Evolutionary conservation across 2,329 filamentous ascomycete genomes (phyloP), one percentile per base, ranked within the genome.

Genomic region (Aspergillus quadricinctus): DNA sequence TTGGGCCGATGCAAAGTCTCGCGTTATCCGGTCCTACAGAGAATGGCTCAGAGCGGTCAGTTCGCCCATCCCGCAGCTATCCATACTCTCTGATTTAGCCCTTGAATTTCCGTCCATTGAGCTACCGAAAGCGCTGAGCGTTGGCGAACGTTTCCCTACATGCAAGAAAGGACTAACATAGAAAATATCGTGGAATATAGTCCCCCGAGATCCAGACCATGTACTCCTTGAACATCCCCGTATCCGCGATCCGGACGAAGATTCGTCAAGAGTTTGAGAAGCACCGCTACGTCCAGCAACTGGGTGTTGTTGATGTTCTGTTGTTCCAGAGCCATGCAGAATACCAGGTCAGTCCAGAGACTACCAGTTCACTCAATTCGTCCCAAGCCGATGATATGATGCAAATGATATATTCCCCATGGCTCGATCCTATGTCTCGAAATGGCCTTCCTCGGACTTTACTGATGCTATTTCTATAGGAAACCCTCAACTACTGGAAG

Each of bases 401-500:
- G 37, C 19, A 4, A 25, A 23, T 6, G 43, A 17, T 14, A 46
- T 46, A 10, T 23, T 5, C 19, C 11, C n/a, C 21, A 5, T 23
- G 21, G 43, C 43, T 27, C 27, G 11, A 25, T 25, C 9, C 14
- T 11, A 10, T 46, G 21, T 14, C 43, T 46, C 9, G 31, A 14
- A 27, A 23, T 27, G n/a, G 23, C 29, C 23, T 31, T 17, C 35
- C 29, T 25, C 9, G 31, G 45, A 27, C 48, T 11, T 49, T 48
- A 21, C 58, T 61, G 29, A 61, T 28, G 19, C 21, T 8, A 4
- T 8, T 43, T 1, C 31, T 37, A 8, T 49, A 97, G 92, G 94
- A 99, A 83, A 99, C 90, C 53, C 86, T 99, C 82, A 99, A 99
- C 80, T 99, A 89, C 83, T 99, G 94, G 94, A 96, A 97, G 79